A percentile compares a stretch with the other conserved stretches of the same genome.
Evolutionary conservation across 2,329 filamentous ascomycete species (phyloP).

Genomic region (Coleophoma eucalyptorum): DNA sequence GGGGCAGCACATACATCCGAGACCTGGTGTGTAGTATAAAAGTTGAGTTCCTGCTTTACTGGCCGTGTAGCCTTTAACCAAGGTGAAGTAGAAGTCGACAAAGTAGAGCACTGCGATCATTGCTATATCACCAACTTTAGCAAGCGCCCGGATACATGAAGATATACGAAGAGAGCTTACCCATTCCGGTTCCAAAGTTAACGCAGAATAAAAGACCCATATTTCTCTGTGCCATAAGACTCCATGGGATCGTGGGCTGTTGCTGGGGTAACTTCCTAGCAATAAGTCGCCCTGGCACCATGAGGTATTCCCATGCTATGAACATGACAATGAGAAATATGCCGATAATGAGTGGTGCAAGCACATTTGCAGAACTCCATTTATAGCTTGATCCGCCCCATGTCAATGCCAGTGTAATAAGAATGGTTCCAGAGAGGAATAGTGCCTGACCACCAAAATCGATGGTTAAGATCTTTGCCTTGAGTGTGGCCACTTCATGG

Average conservation of each 20-base stretch:
- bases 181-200: slow-evolving; percentile 55
- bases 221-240: slow-evolving; percentile 51
- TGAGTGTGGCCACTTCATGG: slow-evolving; percentile 6
- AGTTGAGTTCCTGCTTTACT: slow-evolving; percentile 51
- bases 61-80: slow-evolving; percentile 49
- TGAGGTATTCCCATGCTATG: slow-evolving; percentile 37
- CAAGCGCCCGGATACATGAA: not conserved
- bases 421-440: slow-evolving; percentile 32
- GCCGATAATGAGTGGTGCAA: slow-evolving; percentile 31
- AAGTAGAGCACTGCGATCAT: slow-evolving; percentile 55
- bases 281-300: slow-evolving; percentile 39
- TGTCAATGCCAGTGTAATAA: slow-evolving; percentile 38
- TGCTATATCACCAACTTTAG: not conserved
- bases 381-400: slow-evolving; percentile 36
- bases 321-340: slow-evolving; percentile 30
- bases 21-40: slow-evolving; percentile 58
- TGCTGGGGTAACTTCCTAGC: slow-evolving; percentile 45
- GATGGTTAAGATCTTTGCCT: slow-evolving; percentile 43
- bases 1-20: slow-evolving; percentile 33
- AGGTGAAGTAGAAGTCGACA: slow-evolving; percentile 61
- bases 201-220: slow-evolving; percentile 53
- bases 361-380: slow-evolving; percentile 30
- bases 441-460: slow-evolving; percentile 50
- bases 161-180: slow-evolving; percentile 26
- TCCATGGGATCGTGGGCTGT: slow-evolving; percentile 60